A percentile compares a stretch with the other conserved stretches of the same genome.
Conservation (phyloP, 768 basidiomycete genomes). For the Podaxis sp. region DNA sequence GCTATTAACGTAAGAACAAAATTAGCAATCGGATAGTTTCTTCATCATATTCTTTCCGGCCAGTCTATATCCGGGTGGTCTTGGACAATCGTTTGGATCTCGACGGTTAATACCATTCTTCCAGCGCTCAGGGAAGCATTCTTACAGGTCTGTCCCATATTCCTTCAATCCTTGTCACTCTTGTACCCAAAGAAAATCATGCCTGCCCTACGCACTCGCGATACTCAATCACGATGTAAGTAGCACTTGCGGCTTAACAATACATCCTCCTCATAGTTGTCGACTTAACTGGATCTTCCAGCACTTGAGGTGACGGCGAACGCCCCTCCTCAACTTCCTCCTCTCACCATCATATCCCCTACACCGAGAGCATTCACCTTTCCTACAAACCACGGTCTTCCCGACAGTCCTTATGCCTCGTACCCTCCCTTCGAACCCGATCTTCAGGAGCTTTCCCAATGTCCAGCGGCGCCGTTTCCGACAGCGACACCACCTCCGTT, state of each 20-base stretch:
- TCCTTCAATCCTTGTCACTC: too few relatives aligned
- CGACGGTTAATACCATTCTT: too few relatives aligned
- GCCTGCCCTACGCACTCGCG: slow-evolving; percentile 80
- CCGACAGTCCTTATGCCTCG: slow-evolving; percentile 69
- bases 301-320: slow-evolving; percentile 79
- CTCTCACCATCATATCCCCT: slow-evolving; percentile 62
- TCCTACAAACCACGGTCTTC: slow-evolving; percentile 57
- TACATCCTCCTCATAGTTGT: not conserved
- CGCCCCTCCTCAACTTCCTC: slow-evolving; percentile 51
- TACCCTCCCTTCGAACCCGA: slow-evolving; percentile 74
- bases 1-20: too few relatives aligned
- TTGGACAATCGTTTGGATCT: too few relatives aligned
- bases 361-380: slow-evolving; percentile 74
- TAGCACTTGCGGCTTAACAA: slow-evolving; percentile 16
- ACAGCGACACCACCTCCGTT: slow-evolving; percentile 31
- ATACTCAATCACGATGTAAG: slow-evolving; percentile 57
- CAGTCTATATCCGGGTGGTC: too few relatives aligned
- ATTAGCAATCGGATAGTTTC: too few relatives aligned
- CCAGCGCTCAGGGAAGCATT: too few relatives aligned
- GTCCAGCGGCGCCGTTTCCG: slow-evolving; percentile 38
- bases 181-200: too few relatives aligned
- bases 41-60: too few relatives aligned
- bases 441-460: slow-evolving; percentile 47
- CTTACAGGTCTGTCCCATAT: too few relatives aligned
- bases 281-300: slow-evolving; percentile 26